phyloP scores from a whole-genome alignment of 257 asterid genomes.

The Solanum habrochaites region DNA sequence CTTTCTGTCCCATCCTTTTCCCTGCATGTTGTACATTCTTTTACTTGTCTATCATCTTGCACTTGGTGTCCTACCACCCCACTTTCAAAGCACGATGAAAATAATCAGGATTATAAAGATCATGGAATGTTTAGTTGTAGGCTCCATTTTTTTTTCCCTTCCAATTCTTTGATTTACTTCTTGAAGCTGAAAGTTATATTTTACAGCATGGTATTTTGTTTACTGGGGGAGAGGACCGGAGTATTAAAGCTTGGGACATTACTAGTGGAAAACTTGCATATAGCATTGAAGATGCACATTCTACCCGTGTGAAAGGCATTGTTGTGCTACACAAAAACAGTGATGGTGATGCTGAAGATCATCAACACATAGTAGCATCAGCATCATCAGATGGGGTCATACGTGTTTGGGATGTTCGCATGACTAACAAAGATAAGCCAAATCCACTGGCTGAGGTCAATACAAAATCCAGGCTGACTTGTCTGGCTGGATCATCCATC shows the following conservation, averaged over 20 bases:
- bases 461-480: conserved; percentile 86
- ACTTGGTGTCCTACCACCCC: background rate
- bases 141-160: background rate
- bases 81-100: background rate
- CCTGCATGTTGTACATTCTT: background rate
- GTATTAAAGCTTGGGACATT: conserved; percentile 78
- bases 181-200: background rate
- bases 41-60: background rate
- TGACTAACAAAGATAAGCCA: conserved; percentile 34
- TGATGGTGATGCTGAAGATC: conserved; percentile 30
- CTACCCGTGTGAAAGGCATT: conserved; percentile 80
- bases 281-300: conserved; percentile 66
- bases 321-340: conserved; percentile 48
- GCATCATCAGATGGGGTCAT: conserved; percentile 93
- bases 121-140: background rate
- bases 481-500: conserved; percentile 89
- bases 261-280: conserved; percentile 62
- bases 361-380: conserved; percentile 72
- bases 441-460: conserved; percentile 57
- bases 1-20: background rate
- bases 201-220: conserved; percentile 63
- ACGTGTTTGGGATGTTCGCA: conserved; percentile 88
- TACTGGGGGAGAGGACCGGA: conserved; percentile 92
- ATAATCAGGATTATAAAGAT: background rate
- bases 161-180: background rate